These are phyloP conservation scores for Rosa persica DNA, from an alignment of 306 rosid species.

Conservation along the genomic window DNA sequence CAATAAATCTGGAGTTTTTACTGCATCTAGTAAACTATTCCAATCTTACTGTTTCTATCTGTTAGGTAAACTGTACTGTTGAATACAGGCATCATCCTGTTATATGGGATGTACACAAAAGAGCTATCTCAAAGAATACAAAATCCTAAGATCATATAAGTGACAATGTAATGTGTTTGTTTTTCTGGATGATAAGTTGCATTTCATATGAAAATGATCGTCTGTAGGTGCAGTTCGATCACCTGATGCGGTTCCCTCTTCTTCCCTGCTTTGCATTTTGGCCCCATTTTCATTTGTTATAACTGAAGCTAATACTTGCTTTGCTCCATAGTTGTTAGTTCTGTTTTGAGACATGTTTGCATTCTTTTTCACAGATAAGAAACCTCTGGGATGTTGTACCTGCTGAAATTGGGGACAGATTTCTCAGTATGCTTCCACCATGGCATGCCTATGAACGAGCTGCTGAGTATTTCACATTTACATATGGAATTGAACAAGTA, in stretches of 20 bases:
- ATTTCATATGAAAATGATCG: background rate
- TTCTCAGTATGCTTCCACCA: conserved; percentile 90
- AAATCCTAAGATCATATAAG: background rate
- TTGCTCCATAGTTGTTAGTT: conserved; percentile 15
- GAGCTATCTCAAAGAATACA: background rate
- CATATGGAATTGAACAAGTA: conserved; percentile 72
- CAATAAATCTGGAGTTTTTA: background rate
- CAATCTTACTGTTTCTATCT: background rate
- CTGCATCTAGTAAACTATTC: background rate
- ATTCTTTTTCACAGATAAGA: conserved; percentile 50
- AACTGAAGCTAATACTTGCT: conserved; percentile 17
- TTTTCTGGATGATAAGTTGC: background rate
- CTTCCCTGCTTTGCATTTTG: conserved; percentile 7
- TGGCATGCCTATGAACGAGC: conserved; percentile 99
- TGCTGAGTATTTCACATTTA: conserved; percentile 77
- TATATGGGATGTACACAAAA: background rate
- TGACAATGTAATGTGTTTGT: background rate
- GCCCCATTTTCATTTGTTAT: conserved; percentile 14
- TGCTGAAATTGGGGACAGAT: conserved; percentile 75
- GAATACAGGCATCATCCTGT: background rate
- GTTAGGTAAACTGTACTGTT: background rate
- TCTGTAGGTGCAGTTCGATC: background rate
- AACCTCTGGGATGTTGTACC: conserved; percentile 76
- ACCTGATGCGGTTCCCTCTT: conserved; percentile 9
- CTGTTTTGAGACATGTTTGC: conserved; percentile 9